Percentiles rank a stretch among this genome's conserved stretches.
phyloP scores from a whole-genome alignment of 2,329 filamentous ascomycete genomes.

The Coniochaeta pulveracea region DNA sequence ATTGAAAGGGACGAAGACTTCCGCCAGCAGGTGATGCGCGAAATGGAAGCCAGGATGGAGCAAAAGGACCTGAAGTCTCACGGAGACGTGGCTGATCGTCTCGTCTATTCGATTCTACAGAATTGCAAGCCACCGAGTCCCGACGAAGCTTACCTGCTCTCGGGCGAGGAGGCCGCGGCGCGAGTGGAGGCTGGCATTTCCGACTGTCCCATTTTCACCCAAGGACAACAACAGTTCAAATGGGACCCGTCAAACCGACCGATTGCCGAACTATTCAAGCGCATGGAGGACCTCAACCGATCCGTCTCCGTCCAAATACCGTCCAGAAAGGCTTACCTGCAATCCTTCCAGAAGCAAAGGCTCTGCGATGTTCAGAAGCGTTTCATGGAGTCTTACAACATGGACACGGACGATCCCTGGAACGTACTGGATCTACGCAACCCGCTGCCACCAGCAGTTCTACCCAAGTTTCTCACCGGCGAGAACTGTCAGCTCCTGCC shows the following conservation, averaged over 20 bases:
- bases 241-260: conserved; percentile 13
- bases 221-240: conserved; percentile 14
- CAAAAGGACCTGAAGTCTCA: neutral
- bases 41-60: neutral
- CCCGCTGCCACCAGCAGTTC: conserved; percentile 14
- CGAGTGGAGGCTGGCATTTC: conserved; percentile 10
- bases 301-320: conserved; percentile 16
- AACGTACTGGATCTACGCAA: conserved; percentile 18
- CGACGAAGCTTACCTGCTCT: conserved; percentile 9
- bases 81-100: neutral
- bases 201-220: conserved; percentile 13
- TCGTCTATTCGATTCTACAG: neutral
- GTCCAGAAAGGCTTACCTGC: conserved; percentile 12
- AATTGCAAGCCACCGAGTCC: neutral
- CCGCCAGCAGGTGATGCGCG: conserved; percentile 1
- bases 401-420: conserved; percentile 11
- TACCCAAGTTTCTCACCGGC: conserved; percentile 13
- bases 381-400: conserved; percentile 8
- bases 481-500: conserved; percentile 19
- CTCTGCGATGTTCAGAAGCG: conserved; percentile 12
- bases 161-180: conserved; percentile 9
- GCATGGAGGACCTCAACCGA: conserved; percentile 17
- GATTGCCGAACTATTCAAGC: conserved; percentile 15
- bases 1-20: neutral
- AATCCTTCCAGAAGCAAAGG: conserved; percentile 14